A percentile compares a stretch with the other conserved stretches of the same genome.
Evolutionary conservation across 352 stramenopile genomes (phyloP).

Genomic region (Elongisporangium prolatum): DNA sequence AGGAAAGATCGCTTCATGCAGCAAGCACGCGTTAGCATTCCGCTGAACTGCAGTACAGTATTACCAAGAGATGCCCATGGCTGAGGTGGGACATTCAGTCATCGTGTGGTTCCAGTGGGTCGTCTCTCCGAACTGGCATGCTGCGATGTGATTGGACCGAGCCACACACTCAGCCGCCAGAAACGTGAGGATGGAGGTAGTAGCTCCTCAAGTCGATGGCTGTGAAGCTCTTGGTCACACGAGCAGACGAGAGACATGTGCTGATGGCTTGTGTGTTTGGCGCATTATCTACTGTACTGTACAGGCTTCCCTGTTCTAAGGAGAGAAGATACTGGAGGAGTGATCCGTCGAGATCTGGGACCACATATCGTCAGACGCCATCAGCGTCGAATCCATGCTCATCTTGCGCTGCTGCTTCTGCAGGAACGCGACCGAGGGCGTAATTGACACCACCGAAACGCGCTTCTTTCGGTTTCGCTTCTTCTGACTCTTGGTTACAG

Average conservation of each 20-base stretch:
- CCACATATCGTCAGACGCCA: slow-evolving; percentile 63
- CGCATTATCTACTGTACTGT: not conserved
- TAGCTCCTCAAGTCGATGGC: not conserved
- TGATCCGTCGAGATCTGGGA: slow-evolving; percentile 56
- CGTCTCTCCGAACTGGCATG: not conserved
- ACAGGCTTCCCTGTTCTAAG: not conserved
- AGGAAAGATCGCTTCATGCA: not conserved
- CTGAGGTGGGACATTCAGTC: not conserved
- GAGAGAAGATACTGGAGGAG: slow-evolving; percentile 17
- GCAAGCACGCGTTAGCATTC: too few species aligned
- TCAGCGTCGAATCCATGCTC: slow-evolving; percentile 56
- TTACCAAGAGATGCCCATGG: too few species aligned
- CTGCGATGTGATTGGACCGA: not conserved
- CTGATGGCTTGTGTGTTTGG: not conserved
- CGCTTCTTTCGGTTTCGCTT: slow-evolving; percentile 4
- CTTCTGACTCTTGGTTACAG: slow-evolving; percentile 8
- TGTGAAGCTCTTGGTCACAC: not conserved
- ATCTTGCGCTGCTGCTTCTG: slow-evolving; percentile 41
- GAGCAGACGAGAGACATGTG: not conserved
- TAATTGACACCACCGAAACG: slow-evolving; percentile 1
- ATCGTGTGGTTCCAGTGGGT: not conserved
- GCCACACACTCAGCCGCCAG: not conserved
- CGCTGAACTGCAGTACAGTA: too few species aligned
- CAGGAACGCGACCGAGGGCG: slow-evolving; percentile 2
- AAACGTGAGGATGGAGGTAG: not conserved